phyloP scores from a whole-genome alignment of 345 rosid genomes.

The Jatropha curcas region DNA sequence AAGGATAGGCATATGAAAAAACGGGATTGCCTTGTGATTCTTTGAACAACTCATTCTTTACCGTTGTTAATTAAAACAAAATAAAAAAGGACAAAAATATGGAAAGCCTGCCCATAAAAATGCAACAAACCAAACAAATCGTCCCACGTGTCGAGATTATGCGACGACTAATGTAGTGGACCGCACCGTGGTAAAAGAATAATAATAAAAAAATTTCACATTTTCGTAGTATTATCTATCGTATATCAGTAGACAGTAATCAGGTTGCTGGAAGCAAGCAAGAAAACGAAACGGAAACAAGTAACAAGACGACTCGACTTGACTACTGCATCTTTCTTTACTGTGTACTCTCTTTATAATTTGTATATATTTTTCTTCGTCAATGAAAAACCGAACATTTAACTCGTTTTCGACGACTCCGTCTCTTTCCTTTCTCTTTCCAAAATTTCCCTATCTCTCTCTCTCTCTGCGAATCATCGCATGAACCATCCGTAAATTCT shows the following conservation, averaged over 20 bases:
- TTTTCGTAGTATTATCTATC: not conserved
- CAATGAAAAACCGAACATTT: not conserved
- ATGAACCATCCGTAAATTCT: not conserved
- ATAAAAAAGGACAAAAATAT: too few species aligned
- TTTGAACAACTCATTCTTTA: not conserved
- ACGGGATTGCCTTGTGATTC: too few species aligned
- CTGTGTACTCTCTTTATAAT: too few species aligned
- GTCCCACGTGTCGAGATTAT: conserved; percentile 10
- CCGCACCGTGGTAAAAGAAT: not conserved
- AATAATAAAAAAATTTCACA: not conserved
- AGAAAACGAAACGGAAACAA: not conserved
- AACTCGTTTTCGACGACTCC: conserved; percentile 36
- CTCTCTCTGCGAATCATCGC: conserved; percentile 7
- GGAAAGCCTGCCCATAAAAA: too few species aligned
- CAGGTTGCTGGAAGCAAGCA: not conserved
- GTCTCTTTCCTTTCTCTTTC: not conserved
- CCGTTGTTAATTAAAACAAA: not conserved
- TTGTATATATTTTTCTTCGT: conserved; percentile 1
- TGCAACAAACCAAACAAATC: too few species aligned
- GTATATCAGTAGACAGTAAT: too few species aligned
- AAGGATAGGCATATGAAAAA: too few species aligned
- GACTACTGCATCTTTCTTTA: too few species aligned
- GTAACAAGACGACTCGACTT: too few species aligned
- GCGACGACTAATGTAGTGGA: not conserved
- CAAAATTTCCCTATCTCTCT: not conserved